A percentile compares a stretch with the other conserved stretches of the same genome.
phyloP scores from a whole-genome alignment of 192 early-diverging fungal genomes.

The Martensiomyces pterosporus region DNA sequence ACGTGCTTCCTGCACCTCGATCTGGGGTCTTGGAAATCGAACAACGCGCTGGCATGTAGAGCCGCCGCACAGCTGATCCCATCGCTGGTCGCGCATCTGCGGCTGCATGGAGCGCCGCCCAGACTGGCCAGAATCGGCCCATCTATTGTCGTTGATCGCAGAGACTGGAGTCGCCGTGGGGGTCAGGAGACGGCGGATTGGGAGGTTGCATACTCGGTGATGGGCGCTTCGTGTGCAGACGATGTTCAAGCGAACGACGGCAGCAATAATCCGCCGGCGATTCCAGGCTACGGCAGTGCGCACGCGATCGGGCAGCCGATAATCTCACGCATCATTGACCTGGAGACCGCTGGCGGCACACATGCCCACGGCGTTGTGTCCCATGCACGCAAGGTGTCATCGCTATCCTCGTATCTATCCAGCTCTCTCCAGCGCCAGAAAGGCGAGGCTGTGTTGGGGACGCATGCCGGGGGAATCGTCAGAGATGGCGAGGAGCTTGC shows the following conservation, averaged over 20 bases:
- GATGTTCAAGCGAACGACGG: no score
- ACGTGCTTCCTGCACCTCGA: slow-evolving; percentile 47
- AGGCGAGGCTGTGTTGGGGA: slow-evolving; percentile 28
- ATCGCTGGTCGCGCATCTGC: slow-evolving; percentile 40
- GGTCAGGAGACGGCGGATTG: slow-evolving; percentile 2
- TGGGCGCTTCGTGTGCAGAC: no score
- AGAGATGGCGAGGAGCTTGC: slow-evolving; percentile 42
- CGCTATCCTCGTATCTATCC: slow-evolving; percentile 35
- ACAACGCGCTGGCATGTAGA: slow-evolving; percentile 32
- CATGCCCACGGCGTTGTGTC: no score
- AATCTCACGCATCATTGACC: slow-evolving; percentile 16
- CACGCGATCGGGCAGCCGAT: slow-evolving; percentile 10
- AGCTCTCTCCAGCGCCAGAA: slow-evolving; percentile 34
- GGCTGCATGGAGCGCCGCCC: slow-evolving; percentile 37
- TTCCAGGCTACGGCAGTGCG: no score
- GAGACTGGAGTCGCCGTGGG: slow-evolving; percentile 23
- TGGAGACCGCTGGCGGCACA: slow-evolving; percentile 5
- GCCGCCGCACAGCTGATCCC: slow-evolving; percentile 43
- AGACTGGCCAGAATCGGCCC: slow-evolving; percentile 36
- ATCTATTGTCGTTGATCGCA: slow-evolving; percentile 26
- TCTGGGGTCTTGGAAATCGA: slow-evolving; percentile 35
- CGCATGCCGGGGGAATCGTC: slow-evolving; percentile 41
- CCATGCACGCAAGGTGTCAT: slow-evolving; percentile 32
- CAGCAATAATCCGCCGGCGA: no score
- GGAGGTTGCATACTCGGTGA: slow-evolving; percentile 18